These are phyloP conservation scores for Colletotrichum paranaense DNA, from an alignment of 2,329 filamentous ascomycete genomes.

Conservation along the genomic window DNA sequence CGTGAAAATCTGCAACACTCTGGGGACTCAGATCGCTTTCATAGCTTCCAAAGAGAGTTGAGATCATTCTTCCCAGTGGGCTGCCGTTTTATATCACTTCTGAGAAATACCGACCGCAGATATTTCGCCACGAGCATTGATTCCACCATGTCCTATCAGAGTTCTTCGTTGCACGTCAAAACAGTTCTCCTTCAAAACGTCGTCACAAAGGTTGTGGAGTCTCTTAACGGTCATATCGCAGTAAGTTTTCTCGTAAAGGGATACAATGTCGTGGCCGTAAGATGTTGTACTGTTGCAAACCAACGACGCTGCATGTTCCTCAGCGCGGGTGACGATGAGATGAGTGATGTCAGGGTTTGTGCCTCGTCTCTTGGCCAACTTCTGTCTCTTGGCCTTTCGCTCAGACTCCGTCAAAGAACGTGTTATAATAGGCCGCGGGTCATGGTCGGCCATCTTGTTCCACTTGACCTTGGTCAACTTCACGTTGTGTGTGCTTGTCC, in stretches of 20 bases:
- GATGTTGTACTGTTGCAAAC: slow-evolving; percentile 44
- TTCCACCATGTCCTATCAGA: not conserved
- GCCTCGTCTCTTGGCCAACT: not conserved
- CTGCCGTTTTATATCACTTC: not conserved
- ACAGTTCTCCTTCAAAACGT: not conserved
- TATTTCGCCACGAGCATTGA: not conserved
- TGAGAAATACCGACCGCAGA: not conserved
- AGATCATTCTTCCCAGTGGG: not conserved
- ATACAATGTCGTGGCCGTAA: slow-evolving; percentile 46
- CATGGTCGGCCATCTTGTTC: slow-evolving; percentile 20
- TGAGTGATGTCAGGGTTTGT: slow-evolving; percentile 16
- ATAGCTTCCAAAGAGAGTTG: too few species aligned
- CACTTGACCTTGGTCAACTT: slow-evolving; percentile 34
- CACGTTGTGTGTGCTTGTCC: slow-evolving; percentile 30
- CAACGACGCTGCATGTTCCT: slow-evolving; percentile 43
- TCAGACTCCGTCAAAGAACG: not conserved
- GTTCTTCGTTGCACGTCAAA: slow-evolving; percentile 6
- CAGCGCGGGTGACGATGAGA: slow-evolving; percentile 39
- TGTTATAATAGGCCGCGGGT: not conserved
- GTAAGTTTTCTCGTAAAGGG: slow-evolving; percentile 42
- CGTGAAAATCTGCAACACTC: too few species aligned
- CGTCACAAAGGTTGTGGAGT: slow-evolving; percentile 42
- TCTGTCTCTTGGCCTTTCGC: not conserved
- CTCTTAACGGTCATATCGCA: slow-evolving; percentile 46
- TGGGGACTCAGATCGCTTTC: too few species aligned